Evolutionary conservation across 2,329 filamentous ascomycete species (phyloP), one percentile per base, ranked within the genome.

Genomic region (Fusarium pseudoanthophilum): DNA sequence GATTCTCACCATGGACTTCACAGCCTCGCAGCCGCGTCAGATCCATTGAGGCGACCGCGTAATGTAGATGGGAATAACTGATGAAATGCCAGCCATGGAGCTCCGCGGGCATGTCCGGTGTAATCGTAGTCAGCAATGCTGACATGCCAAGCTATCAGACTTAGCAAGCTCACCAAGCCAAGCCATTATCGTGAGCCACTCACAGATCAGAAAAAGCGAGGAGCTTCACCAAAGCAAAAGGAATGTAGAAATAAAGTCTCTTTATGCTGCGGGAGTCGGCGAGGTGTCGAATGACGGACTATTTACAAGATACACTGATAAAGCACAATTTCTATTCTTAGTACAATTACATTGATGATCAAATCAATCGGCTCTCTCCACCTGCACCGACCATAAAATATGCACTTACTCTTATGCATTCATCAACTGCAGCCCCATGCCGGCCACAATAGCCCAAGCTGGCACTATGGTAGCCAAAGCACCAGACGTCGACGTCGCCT

Each of bases 181-280:
- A 28, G 24, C 5, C 2, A 2, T 40, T 10, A 9, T 0, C 1
- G 5, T 7, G 24, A 28, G 34, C 51, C 51, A 40, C 7, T 55
- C 1, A 40, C 1, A 1, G 20, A 28, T 16, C 24, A 13, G 7
- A 3, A 13, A 28, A 37, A 39, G 51, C 20, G 20, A 39, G 24
- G 0, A 1, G 0, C 4, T 16, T 13, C 20, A 28, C 18, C 1
- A 11, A 11, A 7, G 10, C 4, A 18, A 13, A 18, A 0, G 4
- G 4, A 2, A 16, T 11, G 2, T 3, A 26, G 5, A 7, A 4
- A 18, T n/a, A 11, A 28, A 39, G 20, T 39, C 20, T 10, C 14
- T 26, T 9, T 8, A 7, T 43, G 1, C 15, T 18, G n/a, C 13
- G 7, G 16, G 6, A 34, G 2, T 10, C 15, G 8, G 30, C 15